These are phyloP conservation scores for Aspergillus sp. DNA, from an alignment of 2,329 filamentous ascomycete genomes.

Conservation along the genomic window DNA sequence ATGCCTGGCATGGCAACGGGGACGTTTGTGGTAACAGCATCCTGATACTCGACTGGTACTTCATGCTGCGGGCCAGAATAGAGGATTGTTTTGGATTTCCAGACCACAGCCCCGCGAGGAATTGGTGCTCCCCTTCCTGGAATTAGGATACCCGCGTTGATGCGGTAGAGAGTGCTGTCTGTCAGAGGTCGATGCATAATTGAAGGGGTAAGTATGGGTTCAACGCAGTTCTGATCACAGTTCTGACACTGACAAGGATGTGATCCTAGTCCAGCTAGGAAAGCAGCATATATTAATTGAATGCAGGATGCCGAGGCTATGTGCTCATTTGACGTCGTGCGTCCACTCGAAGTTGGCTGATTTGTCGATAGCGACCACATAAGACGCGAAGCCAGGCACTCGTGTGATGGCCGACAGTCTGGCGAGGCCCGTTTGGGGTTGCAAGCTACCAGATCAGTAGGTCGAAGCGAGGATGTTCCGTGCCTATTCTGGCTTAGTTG, in stretches of 20 bases:
- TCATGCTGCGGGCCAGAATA: constrained; percentile 40
- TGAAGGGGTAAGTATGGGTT: neutral
- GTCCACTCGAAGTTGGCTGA: no score
- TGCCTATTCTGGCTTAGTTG: constrained; percentile 1
- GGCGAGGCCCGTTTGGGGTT: neutral
- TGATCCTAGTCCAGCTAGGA: neutral
- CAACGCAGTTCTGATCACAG: neutral
- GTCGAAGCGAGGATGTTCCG: constrained; percentile 9
- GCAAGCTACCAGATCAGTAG: constrained; percentile 1
- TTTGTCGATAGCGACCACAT: neutral
- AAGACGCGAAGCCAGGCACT: neutral
- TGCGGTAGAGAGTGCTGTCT: constrained; percentile 8
- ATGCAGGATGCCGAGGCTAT: neutral
- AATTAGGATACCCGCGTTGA: constrained; percentile 45
- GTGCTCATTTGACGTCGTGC: no score
- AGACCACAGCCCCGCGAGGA: constrained; percentile 42
- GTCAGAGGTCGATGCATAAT: constrained; percentile 5
- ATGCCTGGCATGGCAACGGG: constrained; percentile 54
- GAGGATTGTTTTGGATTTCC: constrained; percentile 43
- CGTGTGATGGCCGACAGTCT: neutral
- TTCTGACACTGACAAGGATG: neutral
- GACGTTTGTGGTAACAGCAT: constrained; percentile 36
- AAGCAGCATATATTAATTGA: neutral
- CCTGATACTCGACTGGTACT: constrained; percentile 36
- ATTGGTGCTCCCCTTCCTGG: constrained; percentile 51